These are phyloP conservation scores for Colletotrichum eremochloae DNA, from an alignment of 2,329 filamentous ascomycete species.

Conservation along the genomic window DNA sequence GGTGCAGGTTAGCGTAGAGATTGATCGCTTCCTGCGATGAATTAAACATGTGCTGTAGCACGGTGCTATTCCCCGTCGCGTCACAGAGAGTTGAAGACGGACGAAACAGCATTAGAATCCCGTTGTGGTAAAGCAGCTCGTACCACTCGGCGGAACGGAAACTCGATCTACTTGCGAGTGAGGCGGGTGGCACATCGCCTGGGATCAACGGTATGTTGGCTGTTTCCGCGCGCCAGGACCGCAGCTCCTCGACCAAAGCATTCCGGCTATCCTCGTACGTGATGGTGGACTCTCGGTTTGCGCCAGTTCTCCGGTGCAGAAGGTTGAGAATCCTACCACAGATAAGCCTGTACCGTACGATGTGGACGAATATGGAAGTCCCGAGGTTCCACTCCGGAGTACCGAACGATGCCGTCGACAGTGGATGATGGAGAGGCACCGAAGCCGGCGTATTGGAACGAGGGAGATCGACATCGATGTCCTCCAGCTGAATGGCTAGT, in stretches of 20 bases:
- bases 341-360: constrained; percentile 56
- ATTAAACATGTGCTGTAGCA: constrained; percentile 55
- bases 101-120: constrained; percentile 57
- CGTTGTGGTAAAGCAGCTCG: constrained; percentile 58
- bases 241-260: constrained; percentile 49
- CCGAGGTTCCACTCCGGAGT: constrained; percentile 26
- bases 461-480: constrained; percentile 56
- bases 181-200: constrained; percentile 42
- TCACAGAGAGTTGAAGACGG: constrained; percentile 53
- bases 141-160: constrained; percentile 59
- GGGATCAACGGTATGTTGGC: constrained; percentile 47
- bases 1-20: constrained; percentile 59
- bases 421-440: not conserved
- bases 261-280: constrained; percentile 43
- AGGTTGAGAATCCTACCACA: constrained; percentile 55
- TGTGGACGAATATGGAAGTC: constrained; percentile 54
- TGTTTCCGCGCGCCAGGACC: constrained; percentile 50
- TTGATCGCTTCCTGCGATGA: constrained; percentile 56
- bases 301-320: constrained; percentile 50
- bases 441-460: constrained; percentile 43
- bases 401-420: not conserved
- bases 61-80: constrained; percentile 45
- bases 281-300: constrained; percentile 37
- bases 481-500: constrained; percentile 56
- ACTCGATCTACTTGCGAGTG: constrained; percentile 51